Evolutionary conservation across 305 asterid species (phyloP).

Genomic region (Salvia sclarea): DNA sequence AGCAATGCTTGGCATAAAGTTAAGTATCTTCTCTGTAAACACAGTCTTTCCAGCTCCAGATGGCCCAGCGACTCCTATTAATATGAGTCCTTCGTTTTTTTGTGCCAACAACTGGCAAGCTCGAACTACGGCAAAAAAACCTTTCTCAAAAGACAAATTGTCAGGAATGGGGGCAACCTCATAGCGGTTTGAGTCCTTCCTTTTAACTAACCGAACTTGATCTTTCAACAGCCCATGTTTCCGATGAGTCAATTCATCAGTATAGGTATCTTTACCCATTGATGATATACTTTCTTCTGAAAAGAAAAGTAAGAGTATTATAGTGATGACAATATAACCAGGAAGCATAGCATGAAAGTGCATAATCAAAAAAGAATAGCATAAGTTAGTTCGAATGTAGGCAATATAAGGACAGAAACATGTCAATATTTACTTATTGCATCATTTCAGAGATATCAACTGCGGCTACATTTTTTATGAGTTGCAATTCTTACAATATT

Average conservation of each 20-base stretch:
- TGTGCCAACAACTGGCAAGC: conserved; percentile 90
- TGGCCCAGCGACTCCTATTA: conserved; percentile 95
- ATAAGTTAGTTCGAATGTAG: background rate
- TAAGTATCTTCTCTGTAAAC: conserved; percentile 87
- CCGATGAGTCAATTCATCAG: conserved; percentile 49
- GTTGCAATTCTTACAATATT: background rate
- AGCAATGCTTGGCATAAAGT: conserved; percentile 90
- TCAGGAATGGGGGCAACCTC: conserved; percentile 75
- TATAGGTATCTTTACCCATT: conserved; percentile 58
- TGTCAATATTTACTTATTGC: background rate
- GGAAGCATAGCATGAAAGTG: conserved; percentile 9
- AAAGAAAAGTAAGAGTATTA: conserved; percentile 25
- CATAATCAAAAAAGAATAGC: conserved; percentile 11
- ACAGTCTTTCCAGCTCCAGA: conserved; percentile 99
- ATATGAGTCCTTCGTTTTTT: conserved; percentile 79
- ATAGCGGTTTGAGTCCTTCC: conserved; percentile 77
- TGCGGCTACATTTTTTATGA: background rate
- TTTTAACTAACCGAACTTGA: conserved; percentile 83
- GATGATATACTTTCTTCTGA: conserved; percentile 38
- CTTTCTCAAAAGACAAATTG: conserved; percentile 92
- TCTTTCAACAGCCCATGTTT: conserved; percentile 87
- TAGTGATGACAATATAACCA: background rate
- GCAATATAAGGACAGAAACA: conserved; percentile 14
- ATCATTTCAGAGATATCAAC: background rate
- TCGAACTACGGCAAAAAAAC: conserved; percentile 88